phyloP scores from a whole-genome alignment of 441 rosid genomes.

The Macaranga tanarius region DNA sequence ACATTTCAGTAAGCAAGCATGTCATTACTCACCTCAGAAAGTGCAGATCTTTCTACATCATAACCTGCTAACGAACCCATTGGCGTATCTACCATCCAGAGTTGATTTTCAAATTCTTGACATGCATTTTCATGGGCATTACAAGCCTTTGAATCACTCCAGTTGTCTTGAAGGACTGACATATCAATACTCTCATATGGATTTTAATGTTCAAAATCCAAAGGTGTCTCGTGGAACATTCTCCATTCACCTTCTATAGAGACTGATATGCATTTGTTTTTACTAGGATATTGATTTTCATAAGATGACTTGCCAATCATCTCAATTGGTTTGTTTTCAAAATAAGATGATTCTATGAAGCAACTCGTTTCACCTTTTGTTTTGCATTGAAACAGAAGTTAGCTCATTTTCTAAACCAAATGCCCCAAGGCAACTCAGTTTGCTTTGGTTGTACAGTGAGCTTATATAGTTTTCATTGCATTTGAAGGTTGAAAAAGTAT shows the following conservation, averaged over 20 bases:
- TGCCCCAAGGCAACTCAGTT: background rate
- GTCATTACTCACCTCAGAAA: constrained; percentile 7
- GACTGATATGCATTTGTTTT: background rate
- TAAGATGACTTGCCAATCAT: background rate
- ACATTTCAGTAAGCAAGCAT: background rate
- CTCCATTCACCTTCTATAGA: background rate
- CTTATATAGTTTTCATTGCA: too few relatives aligned
- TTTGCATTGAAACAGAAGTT: background rate
- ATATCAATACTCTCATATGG: background rate
- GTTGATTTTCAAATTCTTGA: background rate
- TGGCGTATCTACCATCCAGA: background rate
- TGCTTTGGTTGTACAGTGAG: background rate
- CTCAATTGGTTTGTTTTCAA: background rate
- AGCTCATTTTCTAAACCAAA: background rate
- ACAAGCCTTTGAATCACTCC: background rate
- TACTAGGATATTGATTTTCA: background rate
- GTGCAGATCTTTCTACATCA: background rate
- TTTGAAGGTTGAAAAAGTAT: background rate
- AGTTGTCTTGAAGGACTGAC: background rate
- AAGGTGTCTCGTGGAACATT: background rate
- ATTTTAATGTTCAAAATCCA: constrained; percentile 9
- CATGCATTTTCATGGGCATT: background rate
- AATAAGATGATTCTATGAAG: background rate
- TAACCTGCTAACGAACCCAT: background rate
- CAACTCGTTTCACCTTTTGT: background rate